Evolutionary conservation across 306 rosid genomes (phyloP).

Genomic region (Betula pendula): DNA sequence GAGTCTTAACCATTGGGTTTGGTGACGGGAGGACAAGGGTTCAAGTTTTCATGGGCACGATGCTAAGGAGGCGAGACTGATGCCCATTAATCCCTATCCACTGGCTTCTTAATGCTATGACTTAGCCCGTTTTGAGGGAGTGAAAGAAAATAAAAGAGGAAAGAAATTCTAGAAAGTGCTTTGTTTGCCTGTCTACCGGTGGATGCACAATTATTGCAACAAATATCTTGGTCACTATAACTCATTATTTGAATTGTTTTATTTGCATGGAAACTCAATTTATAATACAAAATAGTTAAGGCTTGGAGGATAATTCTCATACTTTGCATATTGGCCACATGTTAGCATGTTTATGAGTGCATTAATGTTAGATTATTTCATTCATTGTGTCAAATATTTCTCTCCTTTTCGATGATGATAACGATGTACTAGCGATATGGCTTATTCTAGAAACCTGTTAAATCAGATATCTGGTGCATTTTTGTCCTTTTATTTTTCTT

Average conservation of each 20-base stretch:
- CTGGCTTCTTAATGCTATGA: no score
- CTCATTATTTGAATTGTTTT: background rate
- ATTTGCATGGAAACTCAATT: background rate
- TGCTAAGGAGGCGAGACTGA: no score
- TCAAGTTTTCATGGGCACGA: no score
- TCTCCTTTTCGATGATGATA: background rate
- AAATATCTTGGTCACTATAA: background rate
- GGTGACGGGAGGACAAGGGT: no score
- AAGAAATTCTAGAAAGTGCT: background rate
- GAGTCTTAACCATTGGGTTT: no score
- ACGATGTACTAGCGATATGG: background rate
- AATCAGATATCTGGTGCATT: background rate
- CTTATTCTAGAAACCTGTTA: background rate
- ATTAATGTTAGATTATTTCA: background rate
- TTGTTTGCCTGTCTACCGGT: background rate
- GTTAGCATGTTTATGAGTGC: background rate
- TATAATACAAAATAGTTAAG: background rate
- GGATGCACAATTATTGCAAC: background rate
- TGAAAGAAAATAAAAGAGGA: background rate
- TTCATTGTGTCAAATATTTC: background rate
- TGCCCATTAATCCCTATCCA: no score
- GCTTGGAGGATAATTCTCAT: background rate
- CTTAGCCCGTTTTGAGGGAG: no score
- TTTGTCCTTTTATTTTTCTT: background rate
- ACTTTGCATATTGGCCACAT: background rate